These are phyloP conservation scores for Pneumocystis jirovecii DNA, from an alignment of 1,139 yeast genomes.

Conservation along the genomic window DNA sequence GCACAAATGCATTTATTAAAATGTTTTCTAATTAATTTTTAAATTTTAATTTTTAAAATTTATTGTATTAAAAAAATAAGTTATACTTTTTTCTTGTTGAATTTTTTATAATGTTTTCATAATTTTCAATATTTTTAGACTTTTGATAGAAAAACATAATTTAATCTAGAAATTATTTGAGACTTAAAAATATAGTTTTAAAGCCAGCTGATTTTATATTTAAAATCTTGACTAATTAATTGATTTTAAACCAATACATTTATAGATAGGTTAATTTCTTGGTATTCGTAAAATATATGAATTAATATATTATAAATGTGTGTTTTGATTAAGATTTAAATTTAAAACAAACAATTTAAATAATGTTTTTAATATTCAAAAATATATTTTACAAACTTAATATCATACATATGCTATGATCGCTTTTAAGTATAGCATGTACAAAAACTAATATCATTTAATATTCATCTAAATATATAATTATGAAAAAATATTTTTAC, in stretches of 20 bases:
- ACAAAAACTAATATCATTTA: not conserved
- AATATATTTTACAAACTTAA: not conserved
- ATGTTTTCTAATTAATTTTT: not conserved
- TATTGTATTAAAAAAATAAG: too few relatives aligned
- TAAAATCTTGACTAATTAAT: too few relatives aligned
- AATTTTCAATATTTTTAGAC: not conserved
- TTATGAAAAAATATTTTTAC: not conserved
- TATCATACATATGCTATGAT: not conserved
- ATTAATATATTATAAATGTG: too few relatives aligned
- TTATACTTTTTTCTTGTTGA: not conserved
- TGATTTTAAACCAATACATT: too few relatives aligned
- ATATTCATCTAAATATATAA: not conserved
- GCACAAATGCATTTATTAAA: not conserved
- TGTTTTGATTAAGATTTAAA: too few relatives aligned
- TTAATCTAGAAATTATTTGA: too few relatives aligned
- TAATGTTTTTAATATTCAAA: not conserved
- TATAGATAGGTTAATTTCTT: too few relatives aligned
- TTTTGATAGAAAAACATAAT: too few relatives aligned
- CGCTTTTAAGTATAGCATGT: not conserved
- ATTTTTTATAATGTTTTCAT: not conserved
- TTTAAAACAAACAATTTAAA: too few relatives aligned
- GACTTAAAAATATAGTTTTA: too few relatives aligned
- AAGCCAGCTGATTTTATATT: too few relatives aligned
- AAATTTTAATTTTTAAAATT: not conserved
- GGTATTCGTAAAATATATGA: too few relatives aligned